Evolutionary conservation across 371 early-diverging fungal genomes (phyloP).

Genomic region (Mucor irregularis): DNA sequence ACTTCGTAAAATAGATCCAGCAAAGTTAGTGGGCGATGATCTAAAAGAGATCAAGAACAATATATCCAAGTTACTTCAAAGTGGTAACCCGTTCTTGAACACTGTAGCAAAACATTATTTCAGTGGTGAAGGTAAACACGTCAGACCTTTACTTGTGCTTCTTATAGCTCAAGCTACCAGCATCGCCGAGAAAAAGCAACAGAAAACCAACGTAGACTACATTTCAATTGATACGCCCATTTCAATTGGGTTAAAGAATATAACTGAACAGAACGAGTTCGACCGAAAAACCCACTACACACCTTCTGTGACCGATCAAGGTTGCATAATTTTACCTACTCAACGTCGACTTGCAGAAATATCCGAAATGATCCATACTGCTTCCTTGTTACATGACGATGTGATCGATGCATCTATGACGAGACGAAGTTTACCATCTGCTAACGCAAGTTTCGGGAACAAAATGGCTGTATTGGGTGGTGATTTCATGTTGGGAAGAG

Average conservation of each 20-base stretch:
- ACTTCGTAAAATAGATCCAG: constrained; percentile 53
- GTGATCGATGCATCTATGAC: constrained; percentile 79
- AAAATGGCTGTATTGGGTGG: constrained; percentile 96
- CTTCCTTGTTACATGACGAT: constrained; percentile 94
- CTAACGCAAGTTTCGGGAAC: constrained; percentile 90
- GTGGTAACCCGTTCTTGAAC: constrained; percentile 84
- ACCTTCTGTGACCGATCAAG: constrained; percentile 50
- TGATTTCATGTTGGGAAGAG: constrained; percentile 91
- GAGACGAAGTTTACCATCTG: constrained; percentile 71
- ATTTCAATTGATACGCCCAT: constrained; percentile 45
- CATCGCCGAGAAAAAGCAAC: constrained; percentile 24
- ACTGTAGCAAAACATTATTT: constrained; percentile 92
- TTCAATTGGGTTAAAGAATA: constrained; percentile 50
- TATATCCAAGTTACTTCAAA: constrained; percentile 81
- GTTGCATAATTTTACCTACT: constrained; percentile 78
- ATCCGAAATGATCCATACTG: constrained; percentile 96
- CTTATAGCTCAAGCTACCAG: constrained; percentile 85
- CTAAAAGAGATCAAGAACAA: constrained; percentile 83
- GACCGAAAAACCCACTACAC: constrained; percentile 44
- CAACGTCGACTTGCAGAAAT: constrained; percentile 94
- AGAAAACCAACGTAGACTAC: constrained; percentile 33
- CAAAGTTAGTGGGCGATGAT: constrained; percentile 73
- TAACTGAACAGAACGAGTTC: constrained; percentile 27
- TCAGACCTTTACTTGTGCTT: constrained; percentile 90
- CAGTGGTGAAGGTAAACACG: constrained; percentile 85